Conservation (phyloP, 768 basidiomycete species). For the Pulveroboletus sp. region DNA sequence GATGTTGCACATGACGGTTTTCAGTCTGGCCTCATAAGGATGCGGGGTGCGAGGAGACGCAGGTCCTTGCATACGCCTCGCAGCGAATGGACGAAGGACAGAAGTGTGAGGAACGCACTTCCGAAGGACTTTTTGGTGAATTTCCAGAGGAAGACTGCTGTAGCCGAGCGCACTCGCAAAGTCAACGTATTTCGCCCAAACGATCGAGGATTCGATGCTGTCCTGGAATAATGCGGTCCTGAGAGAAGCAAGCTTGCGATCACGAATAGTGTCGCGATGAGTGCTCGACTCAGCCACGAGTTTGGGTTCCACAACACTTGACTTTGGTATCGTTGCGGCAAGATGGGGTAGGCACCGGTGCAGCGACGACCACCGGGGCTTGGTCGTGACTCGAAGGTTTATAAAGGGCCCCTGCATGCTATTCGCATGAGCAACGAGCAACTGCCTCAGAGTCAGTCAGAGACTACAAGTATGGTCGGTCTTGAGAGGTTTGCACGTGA, state of each 20-base stretch:
- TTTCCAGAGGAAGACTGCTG: constrained; percentile 51
- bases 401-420: constrained; percentile 24
- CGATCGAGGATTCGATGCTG: constrained; percentile 39
- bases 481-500: constrained; percentile 15
- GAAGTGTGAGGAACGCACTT: constrained; percentile 51
- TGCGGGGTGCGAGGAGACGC: constrained; percentile 40
- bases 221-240: constrained; percentile 27
- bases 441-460: too few species aligned
- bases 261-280: constrained; percentile 8
- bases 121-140: constrained; percentile 68
- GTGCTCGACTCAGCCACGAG: constrained; percentile 2
- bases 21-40: constrained; percentile 61
- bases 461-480: background rate
- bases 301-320: constrained; percentile 2
- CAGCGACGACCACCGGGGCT: constrained; percentile 3
- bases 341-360: constrained; percentile 7
- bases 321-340: constrained; percentile 8
- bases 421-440: constrained; percentile 11
- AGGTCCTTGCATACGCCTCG: constrained; percentile 37
- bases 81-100: constrained; percentile 42
- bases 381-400: constrained; percentile 13
- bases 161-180: constrained; percentile 46
- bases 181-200: constrained; percentile 64
- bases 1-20: constrained; percentile 66
- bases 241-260: constrained; percentile 28